phyloP scores from a whole-genome alignment of 345 rosid genomes.

The Iberis pinnata region DNA sequence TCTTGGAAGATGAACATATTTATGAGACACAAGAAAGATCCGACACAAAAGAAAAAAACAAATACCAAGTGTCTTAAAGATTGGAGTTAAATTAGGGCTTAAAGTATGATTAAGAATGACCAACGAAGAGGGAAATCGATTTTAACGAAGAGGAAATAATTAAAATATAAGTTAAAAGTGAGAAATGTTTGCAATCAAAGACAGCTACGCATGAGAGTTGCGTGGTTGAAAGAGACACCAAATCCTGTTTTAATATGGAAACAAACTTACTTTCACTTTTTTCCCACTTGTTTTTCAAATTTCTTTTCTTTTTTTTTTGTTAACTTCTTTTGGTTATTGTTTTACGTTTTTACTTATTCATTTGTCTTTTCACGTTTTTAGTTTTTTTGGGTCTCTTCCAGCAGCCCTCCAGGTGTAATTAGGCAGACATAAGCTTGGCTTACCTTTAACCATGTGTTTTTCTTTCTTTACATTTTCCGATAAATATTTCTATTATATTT shows the following conservation, averaged over 20 bases:
- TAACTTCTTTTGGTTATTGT: neutral
- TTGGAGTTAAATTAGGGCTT: neutral
- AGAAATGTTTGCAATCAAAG: conserved; percentile 14
- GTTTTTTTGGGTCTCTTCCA: conserved; percentile 15
- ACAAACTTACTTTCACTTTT: conserved; percentile 11
- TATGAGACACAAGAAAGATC: neutral
- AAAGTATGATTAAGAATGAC: conserved; percentile 1
- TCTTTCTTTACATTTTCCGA: neutral
- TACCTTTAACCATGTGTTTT: conserved; percentile 24
- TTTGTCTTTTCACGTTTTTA: neutral
- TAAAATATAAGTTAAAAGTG: neutral
- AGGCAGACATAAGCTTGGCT: conserved; percentile 21
- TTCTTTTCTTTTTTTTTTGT: neutral
- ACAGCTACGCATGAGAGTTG: conserved; percentile 29
- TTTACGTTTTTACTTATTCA: neutral
- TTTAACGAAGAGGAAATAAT: too few relatives aligned
- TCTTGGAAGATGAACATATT: neutral
- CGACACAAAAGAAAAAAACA: neutral
- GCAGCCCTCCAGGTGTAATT: conserved; percentile 27
- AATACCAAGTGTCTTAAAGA: neutral
- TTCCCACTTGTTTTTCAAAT: neutral
- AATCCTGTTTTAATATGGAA: conserved; percentile 13
- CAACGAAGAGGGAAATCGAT: neutral
- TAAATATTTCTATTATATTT: neutral
- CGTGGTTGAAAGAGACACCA: conserved; percentile 28